Base-by-base conservation (phyloP, 2,329 filamentous ascomycete species). In the Cladorrhinum sp. region DNA sequence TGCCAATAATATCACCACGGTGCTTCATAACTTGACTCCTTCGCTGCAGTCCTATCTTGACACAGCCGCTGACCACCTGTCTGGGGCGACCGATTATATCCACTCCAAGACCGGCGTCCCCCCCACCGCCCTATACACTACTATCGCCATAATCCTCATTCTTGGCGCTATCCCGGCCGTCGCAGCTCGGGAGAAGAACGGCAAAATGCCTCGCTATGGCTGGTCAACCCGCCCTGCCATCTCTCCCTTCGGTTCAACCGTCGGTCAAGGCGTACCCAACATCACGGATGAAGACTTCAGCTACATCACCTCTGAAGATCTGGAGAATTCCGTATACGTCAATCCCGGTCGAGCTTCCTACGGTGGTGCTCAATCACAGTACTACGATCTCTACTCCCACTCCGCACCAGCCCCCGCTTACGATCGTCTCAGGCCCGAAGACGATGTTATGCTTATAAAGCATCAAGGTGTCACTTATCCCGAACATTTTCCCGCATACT, bases 231-330 rank as follows among this genome's bases (percentile, higher is more conserved):
- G 76, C 60, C 64, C 62, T 27, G 71, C 68, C 61, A 70, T 83
- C 62, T 85, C 81, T 53, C 81, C 81, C n/a, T 85, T 80, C 67
- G 74, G 74, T 60, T 81, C 81, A 32, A 70, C 75, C 61, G 66
- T 76, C 16, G 73, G 76, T 38, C 66, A 70, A 13, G 77, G 79
- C 48, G 75, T 81, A 9, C 83, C 86, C 29, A 81, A 86, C 65
- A 86, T 93, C 62, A 89, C 85, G 67, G 88, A 92, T 66, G 84
- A 88, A 32, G 90, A 93, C 76, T 93, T 87, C 73, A 88, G 85
- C 71, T 93, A 93, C 77, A 92, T 93, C 71, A 92, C 89, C n/a
- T 86, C 87, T 25, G 85, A 90, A 68, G 89, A 93, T 69, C 74
- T 92, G 41, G 80, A 84, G 62, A 74, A 77, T 36, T 73, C 73